Conservation (phyloP, 2,329 filamentous ascomycete genomes). For the Pseudogymnoascus sp. region DNA sequence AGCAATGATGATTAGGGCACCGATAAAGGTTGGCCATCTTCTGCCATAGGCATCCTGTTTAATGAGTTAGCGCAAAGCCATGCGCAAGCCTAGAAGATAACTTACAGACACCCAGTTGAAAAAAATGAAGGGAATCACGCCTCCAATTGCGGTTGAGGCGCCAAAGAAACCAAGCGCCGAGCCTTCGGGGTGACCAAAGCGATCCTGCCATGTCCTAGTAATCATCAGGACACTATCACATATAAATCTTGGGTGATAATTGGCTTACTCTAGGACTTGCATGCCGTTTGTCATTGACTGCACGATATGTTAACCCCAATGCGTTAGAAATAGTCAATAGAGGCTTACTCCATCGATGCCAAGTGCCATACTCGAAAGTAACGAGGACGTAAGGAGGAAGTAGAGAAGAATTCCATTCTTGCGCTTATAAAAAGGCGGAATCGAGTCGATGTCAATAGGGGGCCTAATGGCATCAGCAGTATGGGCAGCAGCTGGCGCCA, state of each 20-base stretch:
- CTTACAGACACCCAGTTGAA: background rate
- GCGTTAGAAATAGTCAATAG: background rate
- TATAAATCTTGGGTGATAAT: background rate
- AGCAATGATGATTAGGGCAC: conserved; percentile 34
- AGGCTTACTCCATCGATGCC: conserved; percentile 36
- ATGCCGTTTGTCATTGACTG: conserved; percentile 37
- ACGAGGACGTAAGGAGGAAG: conserved; percentile 37
- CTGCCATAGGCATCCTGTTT: conserved; percentile 23
- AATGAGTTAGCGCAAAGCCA: background rate
- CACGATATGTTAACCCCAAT: background rate
- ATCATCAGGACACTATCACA: background rate
- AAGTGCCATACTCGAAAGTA: conserved; percentile 35
- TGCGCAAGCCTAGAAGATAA: background rate
- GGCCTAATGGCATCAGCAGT: conserved; percentile 20
- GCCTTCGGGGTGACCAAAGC: conserved; percentile 33
- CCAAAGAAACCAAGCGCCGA: conserved; percentile 35
- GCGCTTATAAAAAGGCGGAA: conserved; percentile 18
- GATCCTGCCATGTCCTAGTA: conserved; percentile 29
- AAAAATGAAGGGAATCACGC: conserved; percentile 27
- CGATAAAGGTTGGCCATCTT: conserved; percentile 30
- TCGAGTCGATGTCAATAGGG: conserved; percentile 20
- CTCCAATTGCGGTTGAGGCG: conserved; percentile 35
- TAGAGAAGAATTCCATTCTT: conserved; percentile 38
- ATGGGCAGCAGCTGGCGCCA: conserved; percentile 24
- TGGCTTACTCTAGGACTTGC: conserved; percentile 28